These are phyloP conservation scores for Pichia phayaonensis DNA, from an alignment of 805 yeast species.

Conservation along the genomic window DNA sequence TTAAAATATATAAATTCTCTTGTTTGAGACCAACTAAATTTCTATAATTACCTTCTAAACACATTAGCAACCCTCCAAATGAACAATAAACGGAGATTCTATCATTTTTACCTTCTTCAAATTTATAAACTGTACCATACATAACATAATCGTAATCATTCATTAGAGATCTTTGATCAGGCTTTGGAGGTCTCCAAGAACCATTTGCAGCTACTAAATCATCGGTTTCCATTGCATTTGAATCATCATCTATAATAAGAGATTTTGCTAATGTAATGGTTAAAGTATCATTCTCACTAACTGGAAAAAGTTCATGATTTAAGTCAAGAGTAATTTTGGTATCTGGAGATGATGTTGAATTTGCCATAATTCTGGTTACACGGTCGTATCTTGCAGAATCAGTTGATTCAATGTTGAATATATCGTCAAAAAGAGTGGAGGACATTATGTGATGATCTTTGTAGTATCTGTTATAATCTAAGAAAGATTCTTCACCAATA, in stretches of 20 bases:
- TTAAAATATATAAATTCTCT: constrained; percentile 84
- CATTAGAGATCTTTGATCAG: constrained; percentile 78
- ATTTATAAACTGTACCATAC: constrained; percentile 96
- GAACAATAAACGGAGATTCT: constrained; percentile 85
- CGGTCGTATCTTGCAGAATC: constrained; percentile 89
- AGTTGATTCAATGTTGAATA: constrained; percentile 75
- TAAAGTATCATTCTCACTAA: constrained; percentile 63
- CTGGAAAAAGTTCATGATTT: constrained; percentile 88
- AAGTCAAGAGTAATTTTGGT: constrained; percentile 81
- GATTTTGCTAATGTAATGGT: constrained; percentile 83
- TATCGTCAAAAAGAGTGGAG: constrained; percentile 83
- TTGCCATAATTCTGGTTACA: constrained; percentile 82
- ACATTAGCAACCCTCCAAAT: constrained; percentile 89
- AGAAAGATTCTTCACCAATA: not conserved
- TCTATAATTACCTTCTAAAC: constrained; percentile 92
- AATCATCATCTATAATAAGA: constrained; percentile 46
- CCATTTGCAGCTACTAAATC: constrained; percentile 45
- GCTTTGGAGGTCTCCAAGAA: constrained; percentile 78
- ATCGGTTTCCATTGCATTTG: constrained; percentile 18
- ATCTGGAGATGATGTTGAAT: constrained; percentile 73
- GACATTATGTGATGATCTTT: constrained; percentile 36
- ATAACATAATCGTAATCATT: constrained; percentile 97
- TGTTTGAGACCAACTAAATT: constrained; percentile 83
- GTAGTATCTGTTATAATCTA: not conserved
- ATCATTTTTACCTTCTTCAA: constrained; percentile 72